Evolutionary conservation across 140 eudicot genomes (phyloP), one percentile per base, ranked within the genome.

Genomic region (Flaveria floridana): DNA sequence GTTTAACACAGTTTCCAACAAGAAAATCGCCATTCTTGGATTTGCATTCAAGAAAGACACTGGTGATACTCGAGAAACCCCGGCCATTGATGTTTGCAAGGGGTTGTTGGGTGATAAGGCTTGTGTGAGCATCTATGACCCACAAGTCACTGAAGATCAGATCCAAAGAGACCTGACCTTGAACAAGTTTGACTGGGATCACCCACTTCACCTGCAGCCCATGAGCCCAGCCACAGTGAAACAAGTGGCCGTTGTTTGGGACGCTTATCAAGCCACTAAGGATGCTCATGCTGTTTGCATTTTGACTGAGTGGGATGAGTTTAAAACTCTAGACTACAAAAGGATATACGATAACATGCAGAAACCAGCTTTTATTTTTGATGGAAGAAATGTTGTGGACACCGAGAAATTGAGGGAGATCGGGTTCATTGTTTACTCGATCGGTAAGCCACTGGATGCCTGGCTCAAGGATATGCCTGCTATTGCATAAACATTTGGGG

Each of bases 391-490:
- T 9, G 87, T 88, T 53, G 83, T 84, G 42, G 83, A 86, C 30
- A 61, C 30, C 0, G 84, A 86, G 61, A 88, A 88, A 68, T 37
- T 86, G 66, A 83, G 95, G 82, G 87, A 85, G 65, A 88, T 88
- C 52, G 95, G 95, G 28, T 88, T 88, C 53, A 88, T 88, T n/a
- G 88, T 83, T 23, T 88, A 88, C 87, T 85, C 91, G 44, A 88
- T 88, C 13, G 90, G 94, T 23, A 88, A 88, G 87, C 94, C 94
- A 0, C 78, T 88, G 37, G 94, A 88, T 71, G 90, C 91, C 1
- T 88, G 95, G 95, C 84, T 88, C 42, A 88, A 88, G 88, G 91
- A 88, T 69, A 88, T 88, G 95, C 95, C 95, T 62, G 95, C 95
- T 53, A 73, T 88, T 68, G 94, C 86, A n/a, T 85, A 83, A 85